phyloP scores from a whole-genome alignment of 768 basidiomycete genomes.

The Tylopilus cervinicoccineus region DNA sequence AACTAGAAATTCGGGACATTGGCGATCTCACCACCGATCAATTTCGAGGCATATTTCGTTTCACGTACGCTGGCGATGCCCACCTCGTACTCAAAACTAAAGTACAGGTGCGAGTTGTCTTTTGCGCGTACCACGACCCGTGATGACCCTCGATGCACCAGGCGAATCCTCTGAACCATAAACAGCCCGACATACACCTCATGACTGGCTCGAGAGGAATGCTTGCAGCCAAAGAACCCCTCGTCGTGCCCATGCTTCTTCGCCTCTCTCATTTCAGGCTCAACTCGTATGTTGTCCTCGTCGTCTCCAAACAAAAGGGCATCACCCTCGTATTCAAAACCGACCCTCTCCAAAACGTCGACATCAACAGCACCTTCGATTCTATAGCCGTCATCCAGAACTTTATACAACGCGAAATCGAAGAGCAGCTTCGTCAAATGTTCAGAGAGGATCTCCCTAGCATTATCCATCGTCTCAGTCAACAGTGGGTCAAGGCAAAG shows the following conservation, averaged over 20 bases:
- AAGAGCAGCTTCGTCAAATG: constrained; percentile 96
- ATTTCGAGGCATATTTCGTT: constrained; percentile 93
- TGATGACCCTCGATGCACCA: constrained; percentile 6
- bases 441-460: constrained; percentile 95
- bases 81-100: constrained; percentile 83
- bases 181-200: constrained; percentile 85
- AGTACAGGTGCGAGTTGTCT: constrained; percentile 65
- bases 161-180: constrained; percentile 95
- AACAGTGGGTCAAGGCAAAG: constrained; percentile 93
- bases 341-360: constrained; percentile 95
- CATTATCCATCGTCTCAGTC: constrained; percentile 93
- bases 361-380: constrained; percentile 97
- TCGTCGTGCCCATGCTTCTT: constrained; percentile 97
- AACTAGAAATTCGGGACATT: constrained; percentile 95
- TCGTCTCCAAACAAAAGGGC: constrained; percentile 95
- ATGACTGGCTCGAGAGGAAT: constrained; percentile 82
- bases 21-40: constrained; percentile 95
- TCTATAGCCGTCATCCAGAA: constrained; percentile 97
- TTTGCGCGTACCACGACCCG: neutral
- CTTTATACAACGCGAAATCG: constrained; percentile 96
- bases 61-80: constrained; percentile 94
- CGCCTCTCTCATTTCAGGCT: constrained; percentile 94
- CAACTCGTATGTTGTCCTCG: constrained; percentile 93
- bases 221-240: constrained; percentile 90
- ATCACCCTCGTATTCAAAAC: constrained; percentile 99